Evolutionary conservation across 148 eudicot genomes (phyloP).

Genomic region (Nepenthes gracilis): DNA sequence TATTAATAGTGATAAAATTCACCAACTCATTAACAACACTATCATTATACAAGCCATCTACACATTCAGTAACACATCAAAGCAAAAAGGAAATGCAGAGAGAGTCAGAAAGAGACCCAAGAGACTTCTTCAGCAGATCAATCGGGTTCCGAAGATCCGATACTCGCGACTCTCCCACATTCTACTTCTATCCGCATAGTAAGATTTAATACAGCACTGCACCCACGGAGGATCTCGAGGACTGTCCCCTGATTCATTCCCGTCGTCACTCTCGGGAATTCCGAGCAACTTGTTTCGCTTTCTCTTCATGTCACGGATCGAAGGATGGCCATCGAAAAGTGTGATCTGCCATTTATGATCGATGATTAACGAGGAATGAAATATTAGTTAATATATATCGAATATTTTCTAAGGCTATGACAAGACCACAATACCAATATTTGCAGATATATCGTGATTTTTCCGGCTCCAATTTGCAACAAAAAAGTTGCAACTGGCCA

Average conservation of each 20-base stretch:
- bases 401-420: too few relatives aligned
- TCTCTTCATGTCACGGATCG: conserved; percentile 23
- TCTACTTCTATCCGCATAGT: conserved; percentile 37
- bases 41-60: too few relatives aligned
- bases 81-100: too few relatives aligned
- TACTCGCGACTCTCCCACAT: conserved; percentile 50
- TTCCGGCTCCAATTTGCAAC: too few relatives aligned
- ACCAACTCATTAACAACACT: too few relatives aligned
- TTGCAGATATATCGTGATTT: too few relatives aligned
- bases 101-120: too few relatives aligned
- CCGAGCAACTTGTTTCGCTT: conserved; percentile 61
- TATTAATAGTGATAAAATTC: too few relatives aligned
- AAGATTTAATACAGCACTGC: conserved; percentile 67
- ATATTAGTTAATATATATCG: too few relatives aligned
- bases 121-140: conserved; percentile 9
- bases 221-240: conserved; percentile 84
- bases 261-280: conserved; percentile 14
- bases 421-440: too few relatives aligned
- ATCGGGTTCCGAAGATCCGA: conserved; percentile 50
- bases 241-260: conserved; percentile 13
- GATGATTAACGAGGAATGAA: not conserved
- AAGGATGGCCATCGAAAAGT: conserved; percentile 43
- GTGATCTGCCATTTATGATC: conserved; percentile 25
- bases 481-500: too few relatives aligned
- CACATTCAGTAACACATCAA: too few relatives aligned